Evolutionary conservation across 352 stramenopile genomes (phyloP).

Genomic region (Phytophthora hibernalis): DNA sequence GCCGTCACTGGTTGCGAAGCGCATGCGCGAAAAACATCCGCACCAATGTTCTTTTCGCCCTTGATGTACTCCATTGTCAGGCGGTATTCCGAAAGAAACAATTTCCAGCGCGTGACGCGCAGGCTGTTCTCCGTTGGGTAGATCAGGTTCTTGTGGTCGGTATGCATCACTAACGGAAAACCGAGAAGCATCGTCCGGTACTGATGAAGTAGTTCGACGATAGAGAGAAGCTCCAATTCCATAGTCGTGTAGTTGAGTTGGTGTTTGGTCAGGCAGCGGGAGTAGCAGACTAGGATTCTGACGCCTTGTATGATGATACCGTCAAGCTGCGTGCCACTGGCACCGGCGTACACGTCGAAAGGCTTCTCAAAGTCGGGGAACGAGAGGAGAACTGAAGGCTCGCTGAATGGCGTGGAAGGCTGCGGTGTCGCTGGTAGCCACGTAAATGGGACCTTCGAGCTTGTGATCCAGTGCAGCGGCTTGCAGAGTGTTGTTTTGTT

Average conservation of each 20-base stretch:
- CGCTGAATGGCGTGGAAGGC: background rate
- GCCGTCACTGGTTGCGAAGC: background rate
- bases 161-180: constrained; percentile 12
- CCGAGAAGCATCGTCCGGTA: constrained; percentile 11
- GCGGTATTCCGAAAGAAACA: constrained; percentile 6
- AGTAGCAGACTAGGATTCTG: constrained; percentile 1
- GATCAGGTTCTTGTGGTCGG: constrained; percentile 14
- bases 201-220: background rate
- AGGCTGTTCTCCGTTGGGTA: constrained; percentile 6
- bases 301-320: constrained; percentile 1
- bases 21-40: background rate
- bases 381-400: background rate
- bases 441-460: constrained; percentile 1
- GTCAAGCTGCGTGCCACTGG: constrained; percentile 2
- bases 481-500: constrained; percentile 7
- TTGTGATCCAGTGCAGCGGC: constrained; percentile 1
- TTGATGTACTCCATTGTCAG: constrained; percentile 4
- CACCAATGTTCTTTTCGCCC: background rate
- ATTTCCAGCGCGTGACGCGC: constrained; percentile 7
- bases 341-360: constrained; percentile 4
- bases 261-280: background rate
- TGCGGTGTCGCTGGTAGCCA: constrained; percentile 1
- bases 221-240: background rate
- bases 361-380: constrained; percentile 6
- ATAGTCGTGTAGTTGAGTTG: constrained; percentile 4